Conservation (phyloP, 305 asterid genomes). For the Solanum hybrid region DNA sequence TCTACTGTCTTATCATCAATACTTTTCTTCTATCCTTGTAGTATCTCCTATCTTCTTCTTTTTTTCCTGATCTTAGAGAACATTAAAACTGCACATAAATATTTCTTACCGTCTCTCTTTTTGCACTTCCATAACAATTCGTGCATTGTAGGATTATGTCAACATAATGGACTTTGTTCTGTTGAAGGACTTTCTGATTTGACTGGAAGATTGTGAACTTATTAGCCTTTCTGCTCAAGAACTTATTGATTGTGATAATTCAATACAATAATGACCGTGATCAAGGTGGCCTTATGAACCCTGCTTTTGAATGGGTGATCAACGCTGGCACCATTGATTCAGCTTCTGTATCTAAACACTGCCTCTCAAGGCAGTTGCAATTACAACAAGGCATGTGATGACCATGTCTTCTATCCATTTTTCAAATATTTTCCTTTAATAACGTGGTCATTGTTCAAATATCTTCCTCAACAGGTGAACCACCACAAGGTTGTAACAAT, state of each 20-base stretch:
- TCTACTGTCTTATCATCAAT: background rate
- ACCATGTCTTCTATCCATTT: background rate
- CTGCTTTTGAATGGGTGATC: constrained; percentile 23
- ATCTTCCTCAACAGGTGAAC: constrained; percentile 7
- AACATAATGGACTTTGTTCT: background rate
- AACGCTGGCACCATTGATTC: constrained; percentile 17
- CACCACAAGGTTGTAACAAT: constrained; percentile 10
- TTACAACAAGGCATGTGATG: constrained; percentile 15
- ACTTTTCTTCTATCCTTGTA: background rate
- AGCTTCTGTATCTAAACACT: constrained; percentile 16
- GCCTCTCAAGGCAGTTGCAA: constrained; percentile 15
- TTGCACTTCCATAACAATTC: background rate
- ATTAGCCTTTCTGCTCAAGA: constrained; percentile 25
- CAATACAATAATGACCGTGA: constrained; percentile 15
- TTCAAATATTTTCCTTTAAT: background rate
- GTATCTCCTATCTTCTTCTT: background rate
- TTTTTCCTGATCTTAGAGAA: background rate
- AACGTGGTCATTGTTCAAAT: background rate
- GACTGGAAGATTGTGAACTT: constrained; percentile 5
- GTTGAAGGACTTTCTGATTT: background rate
- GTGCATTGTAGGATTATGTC: background rate
- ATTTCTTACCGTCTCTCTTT: background rate
- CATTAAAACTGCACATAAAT: background rate
- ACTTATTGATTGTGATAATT: constrained; percentile 15
- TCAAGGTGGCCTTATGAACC: constrained; percentile 18